Evolutionary conservation across 257 asterid genomes (phyloP).

Genomic region (Penstemon newberryi): DNA sequence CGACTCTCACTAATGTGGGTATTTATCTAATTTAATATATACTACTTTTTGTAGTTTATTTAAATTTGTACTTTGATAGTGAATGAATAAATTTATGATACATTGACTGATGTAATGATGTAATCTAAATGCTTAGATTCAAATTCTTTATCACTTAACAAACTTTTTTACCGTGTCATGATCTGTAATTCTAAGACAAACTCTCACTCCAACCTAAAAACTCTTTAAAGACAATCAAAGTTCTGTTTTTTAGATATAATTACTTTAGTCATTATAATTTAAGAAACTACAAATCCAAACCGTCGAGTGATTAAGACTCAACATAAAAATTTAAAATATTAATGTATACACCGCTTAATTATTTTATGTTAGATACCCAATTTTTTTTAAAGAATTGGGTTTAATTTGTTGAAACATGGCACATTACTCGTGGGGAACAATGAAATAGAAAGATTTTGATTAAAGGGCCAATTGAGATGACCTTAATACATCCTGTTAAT

Average conservation of each 20-base stretch:
- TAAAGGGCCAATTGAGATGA: slow-evolving; percentile 55
- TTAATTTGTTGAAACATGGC: slow-evolving; percentile 32
- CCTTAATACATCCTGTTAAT: slow-evolving; percentile 47
- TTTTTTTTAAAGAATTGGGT: neutral
- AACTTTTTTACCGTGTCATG: too few species aligned
- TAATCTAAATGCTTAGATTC: too few species aligned
- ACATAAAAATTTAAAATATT: neutral
- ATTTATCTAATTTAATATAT: too few species aligned
- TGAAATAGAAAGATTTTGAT: slow-evolving; percentile 37
- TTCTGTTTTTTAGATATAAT: too few species aligned
- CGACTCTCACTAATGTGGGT: too few species aligned
- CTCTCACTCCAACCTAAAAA: too few species aligned
- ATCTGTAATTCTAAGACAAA: too few species aligned
- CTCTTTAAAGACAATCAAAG: neutral
- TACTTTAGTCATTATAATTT: neutral
- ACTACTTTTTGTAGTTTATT: too few species aligned
- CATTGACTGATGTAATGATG: too few species aligned
- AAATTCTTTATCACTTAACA: too few species aligned
- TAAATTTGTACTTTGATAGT: too few species aligned
- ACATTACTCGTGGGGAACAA: slow-evolving; percentile 60
- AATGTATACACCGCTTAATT: neutral
- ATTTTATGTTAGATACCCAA: neutral
- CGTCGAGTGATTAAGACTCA: neutral
- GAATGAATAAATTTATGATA: too few species aligned
- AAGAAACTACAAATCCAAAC: neutral